Percentiles rank a stretch among this genome's conserved stretches.
These are phyloP conservation scores for Haberlea rhodopensis DNA, from an alignment of 257 asterid genomes.

Conservation along the genomic window DNA sequence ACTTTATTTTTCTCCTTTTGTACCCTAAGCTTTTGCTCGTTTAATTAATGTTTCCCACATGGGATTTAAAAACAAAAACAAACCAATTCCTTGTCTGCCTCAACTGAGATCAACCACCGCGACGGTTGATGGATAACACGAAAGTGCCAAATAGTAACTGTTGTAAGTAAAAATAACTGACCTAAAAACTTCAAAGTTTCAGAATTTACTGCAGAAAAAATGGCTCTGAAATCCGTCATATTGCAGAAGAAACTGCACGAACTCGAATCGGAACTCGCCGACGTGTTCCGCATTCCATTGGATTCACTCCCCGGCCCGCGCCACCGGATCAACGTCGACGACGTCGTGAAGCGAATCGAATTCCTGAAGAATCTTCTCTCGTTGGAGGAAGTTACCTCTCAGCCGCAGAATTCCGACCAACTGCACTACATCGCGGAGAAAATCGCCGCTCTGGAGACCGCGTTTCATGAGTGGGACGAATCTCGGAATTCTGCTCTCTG, in stretches of 20 bases:
- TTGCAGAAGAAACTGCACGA: conserved; percentile 57
- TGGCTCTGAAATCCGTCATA: conserved; percentile 29
- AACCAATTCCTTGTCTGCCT: too few relatives aligned
- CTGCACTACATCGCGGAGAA: conserved; percentile 21
- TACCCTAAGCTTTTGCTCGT: too few relatives aligned
- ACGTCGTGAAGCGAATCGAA: conserved; percentile 30
- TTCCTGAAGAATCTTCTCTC: conserved; percentile 36
- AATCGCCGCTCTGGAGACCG: conserved; percentile 21
- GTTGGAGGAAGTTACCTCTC: conserved; percentile 36
- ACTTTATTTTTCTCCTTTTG: too few relatives aligned
- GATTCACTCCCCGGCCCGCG: conserved; percentile 23
- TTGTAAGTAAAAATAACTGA: too few relatives aligned
- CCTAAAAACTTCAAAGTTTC: not conserved
- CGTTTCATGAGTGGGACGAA: conserved; percentile 23
- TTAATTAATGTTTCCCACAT: too few relatives aligned
- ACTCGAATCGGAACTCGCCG: conserved; percentile 46
- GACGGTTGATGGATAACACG: not conserved
- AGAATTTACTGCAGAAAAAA: conserved; percentile 15
- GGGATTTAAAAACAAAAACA: too few relatives aligned
- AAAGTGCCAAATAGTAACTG: not conserved
- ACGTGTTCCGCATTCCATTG: conserved; percentile 30
- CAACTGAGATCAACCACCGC: not conserved
- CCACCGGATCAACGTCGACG: conserved; percentile 24
- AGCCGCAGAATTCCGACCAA: conserved; percentile 25
- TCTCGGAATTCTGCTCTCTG: not conserved